Evolutionary conservation across 23 red algal species (phyloP).

Genomic region (Gracilaria vermiculophylla): DNA sequence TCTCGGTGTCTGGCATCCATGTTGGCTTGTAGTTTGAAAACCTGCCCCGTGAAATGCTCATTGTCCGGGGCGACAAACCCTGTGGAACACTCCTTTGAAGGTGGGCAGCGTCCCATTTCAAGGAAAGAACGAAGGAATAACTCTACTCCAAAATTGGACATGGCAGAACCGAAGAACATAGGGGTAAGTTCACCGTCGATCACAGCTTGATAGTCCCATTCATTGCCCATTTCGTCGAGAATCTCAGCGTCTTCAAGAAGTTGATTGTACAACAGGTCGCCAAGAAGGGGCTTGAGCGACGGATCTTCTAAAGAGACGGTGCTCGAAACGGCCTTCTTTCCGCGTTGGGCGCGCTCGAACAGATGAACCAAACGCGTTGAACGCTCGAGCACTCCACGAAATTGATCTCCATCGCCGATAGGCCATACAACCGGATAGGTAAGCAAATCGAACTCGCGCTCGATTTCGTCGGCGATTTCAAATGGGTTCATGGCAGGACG

Average conservation of each 20-base stretch:
- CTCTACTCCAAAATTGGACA: constrained; percentile 86
- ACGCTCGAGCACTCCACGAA: constrained; percentile 75
- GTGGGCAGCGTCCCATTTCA: constrained; percentile 66
- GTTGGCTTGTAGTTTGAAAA: constrained; percentile 88
- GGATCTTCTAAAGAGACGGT: constrained; percentile 30
- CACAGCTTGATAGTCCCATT: constrained; percentile 50
- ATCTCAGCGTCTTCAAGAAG: constrained; percentile 78
- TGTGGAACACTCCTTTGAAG: constrained; percentile 31
- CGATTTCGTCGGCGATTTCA: constrained; percentile 85
- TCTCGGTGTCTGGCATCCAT: constrained; percentile 89
- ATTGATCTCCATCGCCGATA: constrained; percentile 80
- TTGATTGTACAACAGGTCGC: constrained; percentile 40
- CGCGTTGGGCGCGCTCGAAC: constrained; percentile 43
- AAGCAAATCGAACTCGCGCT: constrained; percentile 65
- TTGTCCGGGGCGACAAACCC: constrained; percentile 52
- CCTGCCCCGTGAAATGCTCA: constrained; percentile 57
- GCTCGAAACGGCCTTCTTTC: constrained; percentile 54
- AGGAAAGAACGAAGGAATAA: constrained; percentile 72
- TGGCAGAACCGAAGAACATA: constrained; percentile 83
- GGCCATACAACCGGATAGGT: constrained; percentile 81
- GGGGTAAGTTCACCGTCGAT: constrained; percentile 68
- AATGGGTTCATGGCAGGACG: constrained; percentile 83
- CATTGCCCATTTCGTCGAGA: constrained; percentile 62
- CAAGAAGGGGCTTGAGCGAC: constrained; percentile 7
- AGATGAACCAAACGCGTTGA: constrained; percentile 62